A percentile compares a stretch with the other conserved stretches of the same genome.
Evolutionary conservation across 257 asterid species (phyloP).

Genomic region (Capsicum chinense): DNA sequence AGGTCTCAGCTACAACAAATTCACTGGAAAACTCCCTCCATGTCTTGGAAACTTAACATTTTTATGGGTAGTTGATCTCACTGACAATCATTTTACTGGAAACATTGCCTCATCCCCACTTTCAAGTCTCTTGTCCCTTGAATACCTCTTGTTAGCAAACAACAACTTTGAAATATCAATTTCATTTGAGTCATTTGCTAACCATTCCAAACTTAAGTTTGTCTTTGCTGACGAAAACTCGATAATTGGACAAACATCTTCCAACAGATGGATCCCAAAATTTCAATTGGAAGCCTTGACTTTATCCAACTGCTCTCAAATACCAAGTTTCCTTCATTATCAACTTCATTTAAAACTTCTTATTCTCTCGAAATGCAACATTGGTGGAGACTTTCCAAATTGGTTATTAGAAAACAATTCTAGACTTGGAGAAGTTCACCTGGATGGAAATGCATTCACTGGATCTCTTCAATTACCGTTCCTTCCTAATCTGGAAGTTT

Average conservation of each 20-base stretch:
- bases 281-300: constrained; percentile 3
- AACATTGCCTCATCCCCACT: neutral
- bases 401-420: no score
- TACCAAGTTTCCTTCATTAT: constrained; percentile 18
- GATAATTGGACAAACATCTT: neutral
- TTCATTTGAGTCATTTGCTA: constrained; percentile 11
- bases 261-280: neutral
- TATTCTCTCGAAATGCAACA: neutral
- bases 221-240: neutral
- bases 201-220: constrained; percentile 22
- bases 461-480: constrained; percentile 14
- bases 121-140: no score
- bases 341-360: neutral
- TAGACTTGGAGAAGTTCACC: no score
- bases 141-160: no score
- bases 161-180: neutral
- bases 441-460: neutral
- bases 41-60: constrained; percentile 4
- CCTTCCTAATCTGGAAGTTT: neutral
- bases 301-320: neutral
- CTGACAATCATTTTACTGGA: neutral
- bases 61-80: neutral
- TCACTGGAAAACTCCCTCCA: neutral
- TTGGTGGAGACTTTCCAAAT: no score
- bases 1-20: neutral